A percentile compares a stretch with the other conserved stretches of the same genome.
These are phyloP conservation scores for Citrus sinensis DNA, from an alignment of 345 rosid genomes.

Conservation along the genomic window DNA sequence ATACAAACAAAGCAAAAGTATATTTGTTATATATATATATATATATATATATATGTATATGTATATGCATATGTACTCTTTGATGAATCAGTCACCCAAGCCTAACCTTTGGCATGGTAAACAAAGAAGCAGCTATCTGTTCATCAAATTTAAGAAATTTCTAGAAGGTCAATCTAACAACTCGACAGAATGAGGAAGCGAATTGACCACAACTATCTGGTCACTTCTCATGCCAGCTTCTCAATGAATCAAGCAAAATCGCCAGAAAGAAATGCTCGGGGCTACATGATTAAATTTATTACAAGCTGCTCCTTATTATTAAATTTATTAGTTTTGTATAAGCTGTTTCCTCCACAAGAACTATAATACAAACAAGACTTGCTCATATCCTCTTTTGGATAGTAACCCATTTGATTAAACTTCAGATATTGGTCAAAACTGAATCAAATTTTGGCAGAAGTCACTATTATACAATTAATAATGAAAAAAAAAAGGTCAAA, in stretches of 20 bases:
- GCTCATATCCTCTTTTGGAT: neutral
- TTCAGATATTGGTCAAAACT: neutral
- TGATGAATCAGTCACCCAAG: neutral
- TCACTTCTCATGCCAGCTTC: neutral
- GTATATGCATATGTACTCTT: too few species aligned
- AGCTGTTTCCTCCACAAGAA: neutral
- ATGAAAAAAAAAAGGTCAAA: neutral
- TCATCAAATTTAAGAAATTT: neutral
- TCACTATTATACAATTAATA: neutral
- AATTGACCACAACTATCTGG: neutral
- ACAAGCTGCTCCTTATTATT: neutral
- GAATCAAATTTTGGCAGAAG: neutral
- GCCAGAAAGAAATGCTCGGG: neutral
- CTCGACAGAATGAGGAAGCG: neutral
- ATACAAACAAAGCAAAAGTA: too few species aligned
- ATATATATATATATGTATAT: too few species aligned
- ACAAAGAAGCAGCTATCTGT: neutral
- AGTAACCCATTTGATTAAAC: conserved; percentile 3
- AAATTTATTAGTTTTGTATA: neutral
- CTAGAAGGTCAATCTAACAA: neutral
- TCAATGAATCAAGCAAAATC: neutral
- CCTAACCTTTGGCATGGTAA: neutral
- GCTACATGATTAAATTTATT: neutral
- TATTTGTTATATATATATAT: too few species aligned
- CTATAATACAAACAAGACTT: neutral